Evolutionary conservation across 352 stramenopile species (phyloP).

Genomic region (Phytophthora niederhauseri): DNA sequence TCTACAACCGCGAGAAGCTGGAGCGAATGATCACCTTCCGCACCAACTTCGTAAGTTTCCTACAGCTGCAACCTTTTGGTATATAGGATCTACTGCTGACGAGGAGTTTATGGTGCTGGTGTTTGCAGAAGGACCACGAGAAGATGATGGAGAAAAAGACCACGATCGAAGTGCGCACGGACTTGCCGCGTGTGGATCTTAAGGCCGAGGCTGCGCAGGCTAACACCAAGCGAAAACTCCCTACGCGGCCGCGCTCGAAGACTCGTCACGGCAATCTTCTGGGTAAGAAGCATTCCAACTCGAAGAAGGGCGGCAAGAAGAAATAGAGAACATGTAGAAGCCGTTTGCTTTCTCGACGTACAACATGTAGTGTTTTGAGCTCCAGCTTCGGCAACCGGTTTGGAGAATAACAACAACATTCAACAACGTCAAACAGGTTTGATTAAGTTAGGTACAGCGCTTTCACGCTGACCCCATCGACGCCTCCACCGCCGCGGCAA

Average conservation of each 20-base stretch:
- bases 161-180: slow-evolving; percentile 66
- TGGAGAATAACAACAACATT: slow-evolving; percentile 5
- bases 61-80: background rate
- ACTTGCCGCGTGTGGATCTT: slow-evolving; percentile 72
- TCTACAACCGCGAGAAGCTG: slow-evolving; percentile 89
- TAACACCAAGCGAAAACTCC: slow-evolving; percentile 23
- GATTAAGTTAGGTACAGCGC: slow-evolving; percentile 20
- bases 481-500: slow-evolving; percentile 65
- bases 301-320: slow-evolving; percentile 39
- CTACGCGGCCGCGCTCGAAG: slow-evolving; percentile 32
- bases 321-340: slow-evolving; percentile 24
- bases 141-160: slow-evolving; percentile 74
- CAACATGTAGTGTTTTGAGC: background rate
- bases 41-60: slow-evolving; percentile 69
- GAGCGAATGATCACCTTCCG: slow-evolving; percentile 89
- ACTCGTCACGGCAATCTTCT: slow-evolving; percentile 40
- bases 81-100: slow-evolving; percentile 1
- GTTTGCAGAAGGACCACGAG: slow-evolving; percentile 63
- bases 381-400: background rate
- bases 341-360: background rate
- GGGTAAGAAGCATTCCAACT: slow-evolving; percentile 32
- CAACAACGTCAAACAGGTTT: slow-evolving; percentile 11
- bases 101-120: slow-evolving; percentile 3
- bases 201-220: slow-evolving; percentile 36
- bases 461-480: slow-evolving; percentile 30